A percentile compares a stretch with the other conserved stretches of the same genome.
Conservation (phyloP, 257 asterid species). For the Solanum neorickii region DNA sequence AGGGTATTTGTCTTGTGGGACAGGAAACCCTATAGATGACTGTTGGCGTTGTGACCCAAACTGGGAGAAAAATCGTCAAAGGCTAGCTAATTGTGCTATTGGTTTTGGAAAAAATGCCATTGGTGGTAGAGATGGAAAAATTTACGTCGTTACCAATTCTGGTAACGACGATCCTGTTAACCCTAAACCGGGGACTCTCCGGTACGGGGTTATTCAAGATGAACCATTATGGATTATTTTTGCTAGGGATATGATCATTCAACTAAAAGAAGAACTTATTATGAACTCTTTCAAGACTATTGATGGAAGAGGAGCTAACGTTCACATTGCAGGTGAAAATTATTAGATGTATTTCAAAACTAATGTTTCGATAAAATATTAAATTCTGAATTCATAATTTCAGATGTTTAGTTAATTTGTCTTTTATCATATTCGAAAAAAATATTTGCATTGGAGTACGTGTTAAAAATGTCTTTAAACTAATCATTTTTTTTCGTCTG, state of each 20-base stretch:
- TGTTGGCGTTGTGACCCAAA: slow-evolving; percentile 52
- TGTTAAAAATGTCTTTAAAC: no score
- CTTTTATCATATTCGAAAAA: no score
- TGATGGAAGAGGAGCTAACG: slow-evolving; percentile 58
- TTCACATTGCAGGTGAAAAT: slow-evolving; percentile 26
- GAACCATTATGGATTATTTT: slow-evolving; percentile 56
- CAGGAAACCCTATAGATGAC: slow-evolving; percentile 53
- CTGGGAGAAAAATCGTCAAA: slow-evolving; percentile 44
- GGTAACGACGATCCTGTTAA: slow-evolving; percentile 33
- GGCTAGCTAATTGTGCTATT: slow-evolving; percentile 45
- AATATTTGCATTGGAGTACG: neutral
- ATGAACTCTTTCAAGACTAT: slow-evolving; percentile 64
- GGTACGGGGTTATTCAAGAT: slow-evolving; percentile 38
- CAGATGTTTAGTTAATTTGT: no score
- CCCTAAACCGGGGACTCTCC: slow-evolving; percentile 52
- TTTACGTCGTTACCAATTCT: slow-evolving; percentile 41
- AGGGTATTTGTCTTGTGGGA: slow-evolving; percentile 43
- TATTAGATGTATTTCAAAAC: neutral
- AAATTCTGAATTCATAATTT: neutral
- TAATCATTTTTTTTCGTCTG: no score
- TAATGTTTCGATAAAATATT: neutral
- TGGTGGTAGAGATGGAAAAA: slow-evolving; percentile 48
- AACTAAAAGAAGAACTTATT: slow-evolving; percentile 42
- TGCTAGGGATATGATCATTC: slow-evolving; percentile 50
- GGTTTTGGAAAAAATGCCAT: slow-evolving; percentile 58